Evolutionary conservation across 352 stramenopile species (phyloP).

Genomic region (Pythium sukuiense): DNA sequence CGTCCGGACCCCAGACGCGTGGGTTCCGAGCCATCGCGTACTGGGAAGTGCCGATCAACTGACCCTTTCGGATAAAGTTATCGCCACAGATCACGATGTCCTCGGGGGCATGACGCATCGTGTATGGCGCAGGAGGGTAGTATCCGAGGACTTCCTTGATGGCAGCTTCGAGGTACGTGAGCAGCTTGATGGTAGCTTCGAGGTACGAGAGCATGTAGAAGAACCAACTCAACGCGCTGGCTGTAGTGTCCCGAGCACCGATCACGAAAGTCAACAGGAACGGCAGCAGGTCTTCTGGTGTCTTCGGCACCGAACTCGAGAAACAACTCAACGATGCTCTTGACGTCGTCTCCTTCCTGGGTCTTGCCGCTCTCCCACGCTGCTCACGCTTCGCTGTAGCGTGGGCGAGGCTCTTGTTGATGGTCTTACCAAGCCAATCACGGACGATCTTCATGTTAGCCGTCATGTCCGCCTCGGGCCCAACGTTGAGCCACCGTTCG

Average conservation of each 20-base stretch:
- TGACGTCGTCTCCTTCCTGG: slow-evolving; percentile 11
- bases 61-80: slow-evolving; percentile 24
- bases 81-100: slow-evolving; percentile 48
- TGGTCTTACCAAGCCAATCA: slow-evolving; percentile 34
- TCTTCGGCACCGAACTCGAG: slow-evolving; percentile 16
- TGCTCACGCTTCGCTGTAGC: background rate
- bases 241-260: slow-evolving; percentile 76
- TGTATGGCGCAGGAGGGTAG: slow-evolving; percentile 54
- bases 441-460: slow-evolving; percentile 34
- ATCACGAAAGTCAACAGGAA: slow-evolving; percentile 70
- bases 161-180: slow-evolving; percentile 57
- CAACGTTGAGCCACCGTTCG: slow-evolving; percentile 45
- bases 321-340: slow-evolving; percentile 23
- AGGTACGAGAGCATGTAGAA: slow-evolving; percentile 70
- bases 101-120: slow-evolving; percentile 47
- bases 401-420: background rate
- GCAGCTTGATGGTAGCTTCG: slow-evolving; percentile 40
- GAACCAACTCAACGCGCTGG: slow-evolving; percentile 65
- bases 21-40: slow-evolving; percentile 34
- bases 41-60: slow-evolving; percentile 22
- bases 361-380: background rate
- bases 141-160: slow-evolving; percentile 61
- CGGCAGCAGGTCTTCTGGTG: slow-evolving; percentile 56
- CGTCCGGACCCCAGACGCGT: slow-evolving; percentile 47
- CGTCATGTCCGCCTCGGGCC: slow-evolving; percentile 35